Percentiles rank a stretch among this genome's conserved stretches.
Conservation (phyloP, 176 grass and related monocot genomes). For the Oryza coarctata region DNA sequence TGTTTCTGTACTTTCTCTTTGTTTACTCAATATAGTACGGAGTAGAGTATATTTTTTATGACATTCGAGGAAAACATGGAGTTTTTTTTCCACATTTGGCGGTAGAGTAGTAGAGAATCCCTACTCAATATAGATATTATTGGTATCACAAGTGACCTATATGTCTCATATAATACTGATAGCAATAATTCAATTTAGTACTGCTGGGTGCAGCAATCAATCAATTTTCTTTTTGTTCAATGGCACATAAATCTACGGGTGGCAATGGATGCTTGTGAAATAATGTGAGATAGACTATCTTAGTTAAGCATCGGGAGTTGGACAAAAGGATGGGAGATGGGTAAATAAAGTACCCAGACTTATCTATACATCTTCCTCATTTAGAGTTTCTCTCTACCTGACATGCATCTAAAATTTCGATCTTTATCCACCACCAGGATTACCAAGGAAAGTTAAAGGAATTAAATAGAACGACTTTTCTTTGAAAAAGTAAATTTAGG, state of each 20-base stretch:
- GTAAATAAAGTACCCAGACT: background rate
- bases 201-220: background rate
- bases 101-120: slow-evolving; percentile 6
- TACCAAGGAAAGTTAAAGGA: slow-evolving; percentile 10
- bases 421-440: background rate
- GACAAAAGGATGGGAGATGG: background rate
- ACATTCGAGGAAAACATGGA: no score
- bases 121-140: slow-evolving; percentile 1
- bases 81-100: background rate
- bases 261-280: slow-evolving; percentile 14
- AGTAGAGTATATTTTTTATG: background rate
- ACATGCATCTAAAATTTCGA: slow-evolving; percentile 8
- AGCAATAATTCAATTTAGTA: slow-evolving; percentile 3
- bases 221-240: slow-evolving; percentile 12
- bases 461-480: background rate
- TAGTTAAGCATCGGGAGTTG: background rate
- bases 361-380: background rate
- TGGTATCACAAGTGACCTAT: slow-evolving; percentile 10
- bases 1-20: slow-evolving; percentile 22
- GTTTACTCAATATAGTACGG: slow-evolving; percentile 2
- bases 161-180: slow-evolving; percentile 5
- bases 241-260: background rate
- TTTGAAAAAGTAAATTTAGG: slow-evolving; percentile 17
- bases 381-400: slow-evolving; percentile 5
- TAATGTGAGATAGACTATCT: background rate